Evolutionary conservation across 768 basidiomycete genomes (phyloP).

Genomic region (Boletus barrowsii): DNA sequence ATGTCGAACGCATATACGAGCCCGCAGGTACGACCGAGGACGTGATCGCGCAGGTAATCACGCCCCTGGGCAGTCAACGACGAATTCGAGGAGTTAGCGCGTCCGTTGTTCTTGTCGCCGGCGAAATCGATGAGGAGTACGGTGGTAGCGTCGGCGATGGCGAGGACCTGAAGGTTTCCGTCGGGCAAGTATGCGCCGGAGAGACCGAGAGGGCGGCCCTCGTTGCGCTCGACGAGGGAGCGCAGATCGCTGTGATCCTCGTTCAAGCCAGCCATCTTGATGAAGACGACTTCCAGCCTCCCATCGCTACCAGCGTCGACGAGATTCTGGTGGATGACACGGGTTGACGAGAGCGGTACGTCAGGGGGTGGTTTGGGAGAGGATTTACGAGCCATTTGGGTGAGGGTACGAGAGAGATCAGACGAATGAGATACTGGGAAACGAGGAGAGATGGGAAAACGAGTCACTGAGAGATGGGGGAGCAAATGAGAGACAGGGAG

Average conservation of each 20-base stretch:
- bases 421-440: too few species aligned
- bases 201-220: slow-evolving; percentile 32
- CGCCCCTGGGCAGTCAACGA: slow-evolving; percentile 18
- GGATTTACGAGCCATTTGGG: slow-evolving; percentile 1
- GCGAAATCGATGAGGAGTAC: slow-evolving; percentile 28
- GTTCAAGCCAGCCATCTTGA: slow-evolving; percentile 22
- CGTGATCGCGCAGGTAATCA: slow-evolving; percentile 28
- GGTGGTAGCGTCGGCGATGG: slow-evolving; percentile 26
- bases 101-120: slow-evolving; percentile 32
- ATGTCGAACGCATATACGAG: slow-evolving; percentile 32
- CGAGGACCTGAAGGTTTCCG: slow-evolving; percentile 25
- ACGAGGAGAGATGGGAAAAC: too few species aligned
- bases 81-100: slow-evolving; percentile 22
- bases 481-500: too few species aligned
- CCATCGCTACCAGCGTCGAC: slow-evolving; percentile 24
- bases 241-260: slow-evolving; percentile 21
- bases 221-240: slow-evolving; percentile 29
- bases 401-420: not conserved
- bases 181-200: slow-evolving; percentile 23
- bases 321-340: slow-evolving; percentile 27
- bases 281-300: slow-evolving; percentile 12
- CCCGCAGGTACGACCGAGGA: slow-evolving; percentile 27
- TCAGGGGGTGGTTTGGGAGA: not conserved
- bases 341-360: slow-evolving; percentile 13
- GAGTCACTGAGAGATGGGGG: too few species aligned